Evolutionary conservation across 345 rosid species (phyloP), one percentile per base, ranked within the genome.

Genomic region (Conringia planisiliqua): DNA sequence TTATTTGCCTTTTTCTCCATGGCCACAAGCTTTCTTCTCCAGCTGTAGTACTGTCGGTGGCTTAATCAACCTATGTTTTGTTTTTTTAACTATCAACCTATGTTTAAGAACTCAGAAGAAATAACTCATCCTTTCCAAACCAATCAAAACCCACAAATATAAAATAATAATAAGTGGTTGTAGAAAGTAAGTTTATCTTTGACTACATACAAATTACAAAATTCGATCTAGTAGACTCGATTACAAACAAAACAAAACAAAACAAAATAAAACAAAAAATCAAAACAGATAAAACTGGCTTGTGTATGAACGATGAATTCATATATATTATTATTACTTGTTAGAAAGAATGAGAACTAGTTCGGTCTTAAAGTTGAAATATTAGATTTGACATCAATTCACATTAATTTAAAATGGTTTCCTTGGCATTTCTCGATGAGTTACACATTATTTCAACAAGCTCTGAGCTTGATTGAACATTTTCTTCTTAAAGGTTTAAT

Each of bases 31-130:
- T 58, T 43, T 73, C 39, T 47, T 73, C 35, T 66, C 70, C 69
- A 61, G 79, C 79, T 75, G 79, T 51, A 68, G n/a, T 61, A 51
- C 64, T 76, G 79, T 76, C 79, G 79, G 79, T 76, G 64, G 29
- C 69, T 50, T 68, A 10, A 67, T 38, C 52, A 18, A 46, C 50
- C 54, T 18, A 13, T 67, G 47, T 17, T 57, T 39, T 22, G 2
- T 22, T 22, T 22, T 22, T 22, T 22, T 22, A 22, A 22, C 24
- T 22, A 67, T 38, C 52, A 18, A 46, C 50, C 54, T 18, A 13
- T 67, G 47, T 17, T 57, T 39, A 48, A 61, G 56, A 68, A 30
- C 46, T 59, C 26, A 1, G 4, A 18, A 40, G 36, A 43, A 38
- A 24, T 24, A 1, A 24, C 22, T 20, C 18, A 3, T 27, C 12